Base-by-base conservation (phyloP, 2,329 filamentous ascomycete genomes). In the Blastomyces parvus region DNA sequence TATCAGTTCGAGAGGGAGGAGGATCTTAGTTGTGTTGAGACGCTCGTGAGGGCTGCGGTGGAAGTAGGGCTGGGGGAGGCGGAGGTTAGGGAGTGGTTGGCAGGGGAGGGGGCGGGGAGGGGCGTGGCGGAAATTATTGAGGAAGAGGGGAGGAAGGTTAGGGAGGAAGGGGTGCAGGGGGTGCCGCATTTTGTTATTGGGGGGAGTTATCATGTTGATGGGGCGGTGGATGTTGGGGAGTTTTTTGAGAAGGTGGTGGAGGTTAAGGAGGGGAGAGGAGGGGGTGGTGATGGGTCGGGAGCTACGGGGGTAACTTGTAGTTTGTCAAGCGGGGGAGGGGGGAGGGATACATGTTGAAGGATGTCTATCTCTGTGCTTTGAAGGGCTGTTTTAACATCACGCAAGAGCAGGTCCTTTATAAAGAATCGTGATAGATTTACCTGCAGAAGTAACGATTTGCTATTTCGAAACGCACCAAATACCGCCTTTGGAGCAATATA, bases 131-230 rank as follows among this genome's bases (percentile, higher is more conserved):
- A 19, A 2, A 64, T 67, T 52, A 60, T 56, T 7, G 66, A 68
- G 48, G 30, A 25, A 3, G 62, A 67, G 44, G 66, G 57, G 25
- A 63, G 25, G n/a, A n/a, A 22, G 59, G 57, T 52, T 0, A 62
- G 67, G 27, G 61, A 59, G 4, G 40, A 38, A 1, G 67, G 66
- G 2, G 22, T 66, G 11, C 19, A 62, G 22, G 67, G 67, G 1
- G 69, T 70, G 19, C 68, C 68, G 19, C 63, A 66, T 64, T 70
- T 65, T 59, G 53, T 63, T 19, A 65, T 70, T 50, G 68, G 66
- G 52, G 68, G 65, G 1, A 64, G 63, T 46, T 30, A 64, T 25
- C 62, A 65, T 30, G 30, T 64, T 9, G 63, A 66, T n/a, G 66
- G 69, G 2, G 67, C 66, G 0, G 64, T 59, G 59, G 69, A 69